Percentiles rank a stretch among this genome's conserved stretches.
These are phyloP conservation scores for Paspalum vaginatum DNA, from an alignment of 176 grass and related monocot species.

Conservation along the genomic window DNA sequence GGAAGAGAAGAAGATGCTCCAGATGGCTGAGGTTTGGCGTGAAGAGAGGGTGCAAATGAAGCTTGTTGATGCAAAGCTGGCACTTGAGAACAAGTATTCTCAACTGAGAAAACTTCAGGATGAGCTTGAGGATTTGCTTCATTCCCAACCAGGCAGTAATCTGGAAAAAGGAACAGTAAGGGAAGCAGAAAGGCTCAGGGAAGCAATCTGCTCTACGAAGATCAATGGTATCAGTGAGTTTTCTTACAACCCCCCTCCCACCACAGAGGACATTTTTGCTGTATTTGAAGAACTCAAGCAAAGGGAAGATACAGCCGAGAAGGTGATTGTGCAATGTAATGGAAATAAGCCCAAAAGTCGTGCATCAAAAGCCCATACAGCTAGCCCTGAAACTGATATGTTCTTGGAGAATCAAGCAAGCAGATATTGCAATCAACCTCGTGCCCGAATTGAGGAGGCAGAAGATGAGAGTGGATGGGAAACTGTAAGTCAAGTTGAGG, in stretches of 20 bases:
- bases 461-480: slow-evolving; percentile 86
- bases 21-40: slow-evolving; percentile 79
- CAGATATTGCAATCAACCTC: slow-evolving; percentile 31
- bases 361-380: slow-evolving; percentile 47
- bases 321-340: slow-evolving; percentile 59
- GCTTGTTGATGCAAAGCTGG: slow-evolving; percentile 70
- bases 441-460: slow-evolving; percentile 29
- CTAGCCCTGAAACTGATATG: slow-evolving; percentile 50
- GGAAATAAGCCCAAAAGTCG: slow-evolving; percentile 37
- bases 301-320: slow-evolving; percentile 53
- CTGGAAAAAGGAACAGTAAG: slow-evolving; percentile 35
- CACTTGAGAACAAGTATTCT: slow-evolving; percentile 70
- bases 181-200: slow-evolving; percentile 52
- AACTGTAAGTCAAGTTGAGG: slow-evolving; percentile 76
- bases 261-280: slow-evolving; percentile 66
- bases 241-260: slow-evolving; percentile 47
- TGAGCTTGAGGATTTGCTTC: slow-evolving; percentile 52
- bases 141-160: slow-evolving; percentile 22
- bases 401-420: slow-evolving; percentile 51
- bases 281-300: slow-evolving; percentile 73
- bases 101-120: slow-evolving; percentile 50
- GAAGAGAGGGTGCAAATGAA: slow-evolving; percentile 85
- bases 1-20: slow-evolving; percentile 79
- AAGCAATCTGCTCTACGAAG: slow-evolving; percentile 44
- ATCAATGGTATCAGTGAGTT: slow-evolving; percentile 54